phyloP scores from a whole-genome alignment of 768 basidiomycete genomes.

The Dacryopinax spathularia region DNA sequence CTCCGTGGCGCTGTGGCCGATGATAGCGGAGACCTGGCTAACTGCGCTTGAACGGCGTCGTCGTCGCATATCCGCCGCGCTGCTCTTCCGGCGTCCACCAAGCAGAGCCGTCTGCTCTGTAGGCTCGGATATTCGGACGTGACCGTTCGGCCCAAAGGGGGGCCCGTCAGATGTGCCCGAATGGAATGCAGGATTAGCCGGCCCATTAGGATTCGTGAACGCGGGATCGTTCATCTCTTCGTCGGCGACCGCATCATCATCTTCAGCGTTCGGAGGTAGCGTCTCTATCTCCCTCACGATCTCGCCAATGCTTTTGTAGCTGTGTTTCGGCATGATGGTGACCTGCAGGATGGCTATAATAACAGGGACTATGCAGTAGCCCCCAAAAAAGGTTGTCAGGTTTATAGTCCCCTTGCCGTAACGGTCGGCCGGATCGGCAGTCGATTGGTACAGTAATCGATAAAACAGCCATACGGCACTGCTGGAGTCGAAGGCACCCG shows the following conservation, averaged over 20 bases:
- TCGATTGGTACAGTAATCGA: constrained; percentile 15
- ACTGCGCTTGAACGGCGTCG: neutral
- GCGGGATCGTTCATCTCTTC: neutral
- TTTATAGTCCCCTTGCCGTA: neutral
- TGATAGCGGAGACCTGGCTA: neutral
- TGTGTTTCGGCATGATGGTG: neutral
- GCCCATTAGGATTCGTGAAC: neutral
- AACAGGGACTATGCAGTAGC: neutral
- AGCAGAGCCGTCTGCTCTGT: neutral
- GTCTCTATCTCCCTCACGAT: neutral
- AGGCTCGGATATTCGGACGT: neutral
- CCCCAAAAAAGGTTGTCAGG: neutral
- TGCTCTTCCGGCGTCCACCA: neutral
- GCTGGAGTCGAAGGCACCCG: constrained; percentile 28
- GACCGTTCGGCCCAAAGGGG: neutral
- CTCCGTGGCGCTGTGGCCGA: neutral
- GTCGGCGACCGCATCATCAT: neutral
- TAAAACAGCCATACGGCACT: constrained; percentile 25
- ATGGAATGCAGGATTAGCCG: neutral
- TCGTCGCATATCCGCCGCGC: neutral
- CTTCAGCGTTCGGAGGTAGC: neutral
- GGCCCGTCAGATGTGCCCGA: neutral
- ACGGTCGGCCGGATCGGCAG: neutral
- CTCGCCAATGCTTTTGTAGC: constrained; percentile 1
- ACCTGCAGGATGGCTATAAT: neutral